Conservation (phyloP, 768 basidiomycete genomes). For the Amanita rimosa region DNA sequence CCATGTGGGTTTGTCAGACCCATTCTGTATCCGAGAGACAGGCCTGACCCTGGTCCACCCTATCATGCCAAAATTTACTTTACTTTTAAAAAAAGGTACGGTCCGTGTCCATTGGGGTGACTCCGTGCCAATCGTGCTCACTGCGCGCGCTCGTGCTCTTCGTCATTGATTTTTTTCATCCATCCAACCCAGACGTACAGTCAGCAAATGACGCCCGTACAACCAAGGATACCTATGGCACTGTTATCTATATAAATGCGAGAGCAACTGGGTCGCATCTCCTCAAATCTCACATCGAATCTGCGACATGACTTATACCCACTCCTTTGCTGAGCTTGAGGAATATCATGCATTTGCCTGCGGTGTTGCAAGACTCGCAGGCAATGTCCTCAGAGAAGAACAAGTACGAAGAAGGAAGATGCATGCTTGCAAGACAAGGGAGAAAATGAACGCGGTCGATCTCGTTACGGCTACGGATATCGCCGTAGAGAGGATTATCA, state of each 20-base stretch:
- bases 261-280: not conserved
- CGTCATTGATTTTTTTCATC: not conserved
- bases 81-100: not conserved
- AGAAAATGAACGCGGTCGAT: conserved; percentile 16
- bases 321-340: conserved; percentile 9
- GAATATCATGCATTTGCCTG: conserved; percentile 11
- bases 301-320: conserved; percentile 7
- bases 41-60: not conserved
- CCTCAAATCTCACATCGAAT: not conserved
- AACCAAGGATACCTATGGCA: not conserved
- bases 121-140: not conserved
- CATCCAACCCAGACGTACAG: not conserved
- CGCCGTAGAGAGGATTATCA: conserved; percentile 14
- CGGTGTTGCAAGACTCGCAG: conserved; percentile 12
- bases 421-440: conserved; percentile 8
- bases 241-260: not conserved
- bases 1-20: not conserved
- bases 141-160: not conserved
- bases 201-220: not conserved
- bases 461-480: conserved; percentile 15
- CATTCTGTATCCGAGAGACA: not conserved
- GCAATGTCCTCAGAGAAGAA: conserved; percentile 12
- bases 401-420: conserved; percentile 13
- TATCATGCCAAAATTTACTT: not conserved
- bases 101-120: not conserved